Evolutionary conservation across 768 basidiomycete genomes (phyloP).

Genomic region (Tricholoma terreum): DNA sequence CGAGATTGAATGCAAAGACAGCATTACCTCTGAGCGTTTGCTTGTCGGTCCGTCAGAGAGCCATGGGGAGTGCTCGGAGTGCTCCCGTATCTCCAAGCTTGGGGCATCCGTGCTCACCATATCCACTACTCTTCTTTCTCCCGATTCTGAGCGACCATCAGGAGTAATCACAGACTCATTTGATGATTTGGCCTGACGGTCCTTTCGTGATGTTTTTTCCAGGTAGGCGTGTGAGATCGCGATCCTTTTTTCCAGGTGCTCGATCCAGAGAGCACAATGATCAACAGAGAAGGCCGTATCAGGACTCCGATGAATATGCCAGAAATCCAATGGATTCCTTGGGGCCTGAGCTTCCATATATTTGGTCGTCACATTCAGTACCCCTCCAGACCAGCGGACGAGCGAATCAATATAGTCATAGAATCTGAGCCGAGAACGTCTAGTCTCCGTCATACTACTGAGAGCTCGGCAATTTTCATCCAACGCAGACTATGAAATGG

Average conservation of each 20-base stretch:
- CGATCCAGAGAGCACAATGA: neutral
- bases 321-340: neutral
- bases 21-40: slow-evolving; percentile 1
- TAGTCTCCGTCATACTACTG: neutral
- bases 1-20: slow-evolving; percentile 5
- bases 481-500: neutral
- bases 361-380: neutral
- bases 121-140: neutral
- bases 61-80: neutral
- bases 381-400: neutral
- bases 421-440: neutral
- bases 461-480: slow-evolving; percentile 3
- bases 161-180: neutral
- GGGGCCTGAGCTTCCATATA: neutral
- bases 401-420: neutral
- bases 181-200: neutral
- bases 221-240: neutral
- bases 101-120: neutral
- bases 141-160: neutral
- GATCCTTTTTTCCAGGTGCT: neutral
- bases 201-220: neutral
- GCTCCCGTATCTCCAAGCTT: neutral
- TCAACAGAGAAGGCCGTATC: neutral
- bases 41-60: neutral
- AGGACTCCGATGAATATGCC: neutral